Evolutionary conservation across 768 basidiomycete species (phyloP).

Genomic region (Austroboletus eburneus): DNA sequence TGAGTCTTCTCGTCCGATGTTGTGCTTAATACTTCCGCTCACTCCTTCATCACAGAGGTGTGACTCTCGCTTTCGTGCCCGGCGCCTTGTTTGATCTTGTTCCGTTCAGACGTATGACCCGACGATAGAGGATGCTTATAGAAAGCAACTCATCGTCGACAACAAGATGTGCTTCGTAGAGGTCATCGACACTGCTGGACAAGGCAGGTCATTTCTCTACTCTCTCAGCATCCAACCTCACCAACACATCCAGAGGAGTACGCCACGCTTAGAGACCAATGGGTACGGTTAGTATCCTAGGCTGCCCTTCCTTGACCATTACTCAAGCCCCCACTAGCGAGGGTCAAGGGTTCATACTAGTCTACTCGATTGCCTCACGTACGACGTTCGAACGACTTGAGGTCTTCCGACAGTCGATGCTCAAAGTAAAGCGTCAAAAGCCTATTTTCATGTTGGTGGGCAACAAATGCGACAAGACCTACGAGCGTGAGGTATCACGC

Average conservation of each 20-base stretch:
- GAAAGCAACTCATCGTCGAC: conserved; percentile 92
- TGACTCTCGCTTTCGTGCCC: conserved; percentile 13
- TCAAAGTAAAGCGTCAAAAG: conserved; percentile 79
- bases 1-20: conserved; percentile 37
- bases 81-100: conserved; percentile 8
- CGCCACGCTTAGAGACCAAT: conserved; percentile 93
- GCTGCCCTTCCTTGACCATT: conserved; percentile 4
- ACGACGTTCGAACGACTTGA: conserved; percentile 88
- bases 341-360: conserved; percentile 96
- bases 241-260: conserved; percentile 76
- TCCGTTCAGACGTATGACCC: conserved; percentile 84
- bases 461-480: conserved; percentile 93
- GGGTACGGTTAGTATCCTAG: conserved; percentile 75
- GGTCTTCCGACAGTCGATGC: conserved; percentile 85
- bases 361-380: conserved; percentile 95
- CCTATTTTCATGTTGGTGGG: conserved; percentile 93
- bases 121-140: conserved; percentile 97
- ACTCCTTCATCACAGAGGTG: conserved; percentile 48
- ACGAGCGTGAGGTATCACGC: conserved; percentile 84
- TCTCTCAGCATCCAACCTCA: conserved; percentile 12
- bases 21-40: conserved; percentile 10
- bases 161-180: conserved; percentile 95
- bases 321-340: conserved; percentile 54
- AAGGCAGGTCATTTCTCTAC: conserved; percentile 57
- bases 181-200: conserved; percentile 95